A percentile compares a stretch with the other conserved stretches of the same genome.
Evolutionary conservation across 2,329 filamentous ascomycete species (phyloP).

Genomic region (Plenodomus lindquistii): DNA sequence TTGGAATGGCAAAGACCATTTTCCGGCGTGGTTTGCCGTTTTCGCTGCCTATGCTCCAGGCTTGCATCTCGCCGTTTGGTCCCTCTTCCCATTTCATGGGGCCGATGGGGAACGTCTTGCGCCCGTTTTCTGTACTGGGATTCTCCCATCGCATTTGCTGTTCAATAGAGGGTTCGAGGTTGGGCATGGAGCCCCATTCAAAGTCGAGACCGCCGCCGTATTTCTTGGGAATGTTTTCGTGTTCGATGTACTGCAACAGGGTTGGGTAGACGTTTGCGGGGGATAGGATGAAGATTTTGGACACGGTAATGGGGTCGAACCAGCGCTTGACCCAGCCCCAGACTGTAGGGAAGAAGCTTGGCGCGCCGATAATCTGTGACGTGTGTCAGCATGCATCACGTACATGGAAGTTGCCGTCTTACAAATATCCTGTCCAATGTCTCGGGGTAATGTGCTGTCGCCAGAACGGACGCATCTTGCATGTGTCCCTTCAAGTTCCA

Average conservation of each 20-base stretch:
- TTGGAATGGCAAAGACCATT: slow-evolving; percentile 46
- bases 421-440: slow-evolving; percentile 82
- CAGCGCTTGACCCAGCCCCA: slow-evolving; percentile 96
- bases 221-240: slow-evolving; percentile 80
- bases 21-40: slow-evolving; percentile 46
- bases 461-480: slow-evolving; percentile 86
- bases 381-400: slow-evolving; percentile 6
- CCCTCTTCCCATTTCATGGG: slow-evolving; percentile 53
- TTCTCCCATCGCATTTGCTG: slow-evolving; percentile 48
- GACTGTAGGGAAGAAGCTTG: slow-evolving; percentile 87
- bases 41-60: slow-evolving; percentile 51
- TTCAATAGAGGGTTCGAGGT: slow-evolving; percentile 64
- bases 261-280: slow-evolving; percentile 74
- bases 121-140: slow-evolving; percentile 34
- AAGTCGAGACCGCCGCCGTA: slow-evolving; percentile 89
- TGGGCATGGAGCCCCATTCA: slow-evolving; percentile 73
- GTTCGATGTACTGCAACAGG: slow-evolving; percentile 79
- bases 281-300: slow-evolving; percentile 91
- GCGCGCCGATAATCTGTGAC: slow-evolving; percentile 78
- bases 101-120: slow-evolving; percentile 51
- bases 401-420: slow-evolving; percentile 25
- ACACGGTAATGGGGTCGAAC: slow-evolving; percentile 82
- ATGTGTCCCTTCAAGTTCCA: slow-evolving; percentile 94
- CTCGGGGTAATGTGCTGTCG: slow-evolving; percentile 93
- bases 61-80: slow-evolving; percentile 49